Evolutionary conservation across 768 basidiomycete genomes (phyloP).

Genomic region (Lactarius deliciosus): DNA sequence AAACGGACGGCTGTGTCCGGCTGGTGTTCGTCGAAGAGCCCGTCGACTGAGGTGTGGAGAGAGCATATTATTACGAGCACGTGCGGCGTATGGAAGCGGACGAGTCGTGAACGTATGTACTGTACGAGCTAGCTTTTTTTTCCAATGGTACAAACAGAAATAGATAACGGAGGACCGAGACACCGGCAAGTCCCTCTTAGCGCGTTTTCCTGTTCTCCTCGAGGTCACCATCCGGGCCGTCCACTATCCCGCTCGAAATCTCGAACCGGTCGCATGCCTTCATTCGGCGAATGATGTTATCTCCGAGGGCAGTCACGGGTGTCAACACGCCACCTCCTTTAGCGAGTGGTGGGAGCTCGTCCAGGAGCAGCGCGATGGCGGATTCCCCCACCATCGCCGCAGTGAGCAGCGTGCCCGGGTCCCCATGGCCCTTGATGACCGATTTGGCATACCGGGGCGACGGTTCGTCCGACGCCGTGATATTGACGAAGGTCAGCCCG

Average conservation of each 20-base stretch:
- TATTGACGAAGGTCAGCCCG: constrained; percentile 60
- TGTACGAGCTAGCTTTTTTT: neutral
- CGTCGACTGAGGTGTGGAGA: neutral
- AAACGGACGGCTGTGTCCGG: constrained; percentile 19
- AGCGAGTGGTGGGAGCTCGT: constrained; percentile 56
- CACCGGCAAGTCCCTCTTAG: neutral
- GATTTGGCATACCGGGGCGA: constrained; percentile 54
- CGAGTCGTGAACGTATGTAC: neutral
- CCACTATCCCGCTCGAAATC: constrained; percentile 53
- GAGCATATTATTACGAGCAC: neutral
- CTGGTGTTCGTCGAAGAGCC: constrained; percentile 16
- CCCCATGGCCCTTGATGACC: constrained; percentile 63
- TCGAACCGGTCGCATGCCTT: constrained; percentile 55
- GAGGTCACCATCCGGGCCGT: constrained; percentile 15
- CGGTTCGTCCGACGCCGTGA: constrained; percentile 56
- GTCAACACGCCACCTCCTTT: constrained; percentile 78
- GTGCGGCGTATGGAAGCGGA: neutral
- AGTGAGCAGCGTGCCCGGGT: constrained; percentile 71
- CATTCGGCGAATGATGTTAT: constrained; percentile 68
- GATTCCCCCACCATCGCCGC: constrained; percentile 76
- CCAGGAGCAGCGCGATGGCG: constrained; percentile 67
- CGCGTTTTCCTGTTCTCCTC: constrained; percentile 14
- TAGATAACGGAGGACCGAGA: neutral
- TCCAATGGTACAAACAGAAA: neutral
- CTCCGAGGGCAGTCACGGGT: constrained; percentile 79